Percentiles rank a stretch among this genome's conserved stretches.
phyloP scores from a whole-genome alignment of 2,329 filamentous ascomycete genomes.

The Alternaria longipes region DNA sequence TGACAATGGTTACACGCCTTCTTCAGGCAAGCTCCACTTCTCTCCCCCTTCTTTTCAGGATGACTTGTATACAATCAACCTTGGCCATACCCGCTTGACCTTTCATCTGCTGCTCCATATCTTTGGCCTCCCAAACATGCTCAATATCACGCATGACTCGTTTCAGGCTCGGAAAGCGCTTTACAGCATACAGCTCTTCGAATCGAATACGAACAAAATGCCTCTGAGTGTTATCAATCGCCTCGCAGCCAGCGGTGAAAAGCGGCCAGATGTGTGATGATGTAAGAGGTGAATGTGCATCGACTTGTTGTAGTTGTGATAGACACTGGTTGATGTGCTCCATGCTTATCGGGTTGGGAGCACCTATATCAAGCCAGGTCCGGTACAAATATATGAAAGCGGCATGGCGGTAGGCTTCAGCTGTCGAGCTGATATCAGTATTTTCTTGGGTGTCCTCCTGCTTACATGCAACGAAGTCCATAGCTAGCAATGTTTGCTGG shows the following conservation, averaged over 20 bases:
- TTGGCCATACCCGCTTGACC: slow-evolving; percentile 38
- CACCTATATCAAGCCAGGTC: slow-evolving; percentile 43
- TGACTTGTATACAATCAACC: slow-evolving; percentile 47
- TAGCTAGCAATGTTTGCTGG: slow-evolving; percentile 27
- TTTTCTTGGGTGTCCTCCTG: not conserved
- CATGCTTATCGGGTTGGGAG: slow-evolving; percentile 41
- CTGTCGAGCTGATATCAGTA: slow-evolving; percentile 33
- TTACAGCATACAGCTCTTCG: slow-evolving; percentile 32
- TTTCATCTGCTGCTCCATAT: slow-evolving; percentile 31
- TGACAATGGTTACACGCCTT: not conserved
- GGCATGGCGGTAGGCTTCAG: slow-evolving; percentile 43
- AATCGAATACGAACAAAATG: slow-evolving; percentile 40
- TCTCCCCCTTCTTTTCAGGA: slow-evolving; percentile 33
- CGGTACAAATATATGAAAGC: slow-evolving; percentile 48
- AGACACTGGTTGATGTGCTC: slow-evolving; percentile 41
- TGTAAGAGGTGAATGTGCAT: slow-evolving; percentile 33
- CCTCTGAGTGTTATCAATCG: slow-evolving; percentile 29
- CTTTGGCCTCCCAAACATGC: slow-evolving; percentile 42
- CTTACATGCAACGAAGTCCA: slow-evolving; percentile 26
- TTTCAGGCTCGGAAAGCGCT: slow-evolving; percentile 37
- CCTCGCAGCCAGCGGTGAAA: slow-evolving; percentile 45
- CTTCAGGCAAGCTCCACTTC: slow-evolving; percentile 42
- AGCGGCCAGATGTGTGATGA: slow-evolving; percentile 46
- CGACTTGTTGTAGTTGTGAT: slow-evolving; percentile 24
- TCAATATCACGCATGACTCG: slow-evolving; percentile 42